These are phyloP conservation scores for Blastobotrys chiropterorum DNA, from an alignment of 805 yeast species.

Conservation along the genomic window DNA sequence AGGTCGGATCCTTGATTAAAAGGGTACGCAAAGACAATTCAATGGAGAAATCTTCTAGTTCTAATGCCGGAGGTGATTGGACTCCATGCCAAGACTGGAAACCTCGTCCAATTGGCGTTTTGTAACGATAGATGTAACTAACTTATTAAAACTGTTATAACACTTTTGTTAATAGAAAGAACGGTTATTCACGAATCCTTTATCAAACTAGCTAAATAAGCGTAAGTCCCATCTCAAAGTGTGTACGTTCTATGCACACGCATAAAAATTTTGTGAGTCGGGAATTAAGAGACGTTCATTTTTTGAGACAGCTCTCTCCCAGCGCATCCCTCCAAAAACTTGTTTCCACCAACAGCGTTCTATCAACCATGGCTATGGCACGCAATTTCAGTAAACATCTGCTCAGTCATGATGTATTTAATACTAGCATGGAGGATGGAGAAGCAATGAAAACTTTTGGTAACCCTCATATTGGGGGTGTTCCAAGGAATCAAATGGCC, in stretches of 20 bases:
- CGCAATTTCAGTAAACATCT: conserved; percentile 3
- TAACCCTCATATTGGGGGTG: not conserved
- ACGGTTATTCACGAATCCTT: too few relatives aligned
- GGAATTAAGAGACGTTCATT: too few relatives aligned
- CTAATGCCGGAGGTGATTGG: conserved; percentile 9
- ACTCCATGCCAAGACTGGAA: conserved; percentile 14
- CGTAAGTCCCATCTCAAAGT: too few relatives aligned
- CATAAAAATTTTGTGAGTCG: too few relatives aligned
- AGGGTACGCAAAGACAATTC: conserved; percentile 5
- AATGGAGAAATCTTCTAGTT: not conserved
- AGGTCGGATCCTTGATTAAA: conserved; percentile 11
- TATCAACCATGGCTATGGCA: not conserved
- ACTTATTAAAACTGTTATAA: too few relatives aligned
- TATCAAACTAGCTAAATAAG: too few relatives aligned
- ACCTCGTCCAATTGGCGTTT: conserved; percentile 18
- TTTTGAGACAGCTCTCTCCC: too few relatives aligned
- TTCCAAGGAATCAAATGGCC: conserved; percentile 9
- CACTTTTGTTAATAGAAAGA: too few relatives aligned
- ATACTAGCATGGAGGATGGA: not conserved
- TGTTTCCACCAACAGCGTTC: too few relatives aligned
- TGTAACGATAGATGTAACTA: conserved; percentile 2
- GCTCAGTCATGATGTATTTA: conserved; percentile 5
- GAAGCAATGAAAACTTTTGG: not conserved
- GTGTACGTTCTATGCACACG: too few relatives aligned
- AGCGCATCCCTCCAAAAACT: too few relatives aligned